A percentile compares a stretch with the other conserved stretches of the same genome.
These are phyloP conservation scores for Globisporangium nunn DNA, from an alignment of 352 stramenopile genomes.

Conservation along the genomic window DNA sequence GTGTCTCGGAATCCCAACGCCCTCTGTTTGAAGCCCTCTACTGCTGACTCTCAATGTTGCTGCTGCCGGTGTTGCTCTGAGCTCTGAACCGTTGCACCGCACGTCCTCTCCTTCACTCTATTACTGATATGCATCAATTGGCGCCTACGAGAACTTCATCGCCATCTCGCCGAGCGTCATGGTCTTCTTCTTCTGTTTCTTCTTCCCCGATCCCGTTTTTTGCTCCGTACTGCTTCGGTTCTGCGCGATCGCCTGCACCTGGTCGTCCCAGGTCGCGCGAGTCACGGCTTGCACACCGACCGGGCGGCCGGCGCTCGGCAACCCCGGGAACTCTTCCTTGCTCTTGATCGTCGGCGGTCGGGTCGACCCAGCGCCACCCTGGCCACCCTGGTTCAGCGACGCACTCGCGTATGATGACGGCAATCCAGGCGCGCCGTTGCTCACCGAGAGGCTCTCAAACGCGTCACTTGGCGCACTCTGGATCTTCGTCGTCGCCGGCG, in stretches of 20 bases:
- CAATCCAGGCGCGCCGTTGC: slow-evolving; percentile 10
- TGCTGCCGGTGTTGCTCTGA: slow-evolving; percentile 4
- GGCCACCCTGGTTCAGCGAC: slow-evolving; percentile 22
- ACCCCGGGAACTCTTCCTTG: slow-evolving; percentile 57
- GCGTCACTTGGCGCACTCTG: slow-evolving; percentile 44
- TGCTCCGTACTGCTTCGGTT: slow-evolving; percentile 25
- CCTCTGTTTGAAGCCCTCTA: background rate
- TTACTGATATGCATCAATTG: slow-evolving; percentile 1
- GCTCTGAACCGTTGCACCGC: too few relatives aligned
- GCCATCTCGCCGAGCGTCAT: slow-evolving; percentile 76
- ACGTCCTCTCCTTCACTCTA: background rate
- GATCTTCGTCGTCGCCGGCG: slow-evolving; percentile 51
- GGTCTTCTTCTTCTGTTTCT: slow-evolving; percentile 83
- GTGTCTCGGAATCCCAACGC: background rate
- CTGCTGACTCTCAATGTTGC: background rate
- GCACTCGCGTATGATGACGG: slow-evolving; percentile 30
- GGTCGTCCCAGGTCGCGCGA: slow-evolving; percentile 76
- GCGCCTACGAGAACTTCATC: slow-evolving; percentile 68
- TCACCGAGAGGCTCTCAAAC: slow-evolving; percentile 38
- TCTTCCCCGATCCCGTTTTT: slow-evolving; percentile 28
- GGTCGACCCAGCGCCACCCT: background rate
- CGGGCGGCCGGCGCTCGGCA: slow-evolving; percentile 47
- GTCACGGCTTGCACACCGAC: slow-evolving; percentile 70
- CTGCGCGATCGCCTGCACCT: slow-evolving; percentile 64
- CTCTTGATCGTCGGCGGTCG: slow-evolving; percentile 40